These are phyloP conservation scores for Kwoniella heveanensis DNA, from an alignment of 768 basidiomycete genomes.

Conservation along the genomic window DNA sequence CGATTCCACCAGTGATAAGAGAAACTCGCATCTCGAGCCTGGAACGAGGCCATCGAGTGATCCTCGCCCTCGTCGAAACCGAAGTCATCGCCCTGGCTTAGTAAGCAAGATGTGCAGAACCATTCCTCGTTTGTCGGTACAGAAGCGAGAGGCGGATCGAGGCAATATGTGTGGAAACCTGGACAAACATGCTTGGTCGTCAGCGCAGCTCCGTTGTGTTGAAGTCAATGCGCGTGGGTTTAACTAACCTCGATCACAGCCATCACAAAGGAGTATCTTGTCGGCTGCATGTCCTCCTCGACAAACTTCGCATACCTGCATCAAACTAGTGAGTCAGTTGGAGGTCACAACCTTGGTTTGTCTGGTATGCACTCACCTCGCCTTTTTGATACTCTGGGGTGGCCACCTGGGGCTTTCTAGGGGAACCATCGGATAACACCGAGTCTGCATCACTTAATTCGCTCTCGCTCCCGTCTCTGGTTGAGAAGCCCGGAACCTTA, in stretches of 20 bases:
- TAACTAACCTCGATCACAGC: conserved; percentile 72
- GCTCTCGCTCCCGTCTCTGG: conserved; percentile 42
- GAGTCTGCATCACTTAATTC: conserved; percentile 46
- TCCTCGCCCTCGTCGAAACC: conserved; percentile 99
- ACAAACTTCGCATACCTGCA: conserved; percentile 83
- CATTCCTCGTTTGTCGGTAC: conserved; percentile 88
- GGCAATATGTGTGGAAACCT: conserved; percentile 97
- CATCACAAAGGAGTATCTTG: conserved; percentile 89
- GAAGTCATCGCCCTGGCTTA: conserved; percentile 90
- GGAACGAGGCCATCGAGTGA: conserved; percentile 86
- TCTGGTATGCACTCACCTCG: conserved; percentile 33
- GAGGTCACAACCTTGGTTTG: neutral
- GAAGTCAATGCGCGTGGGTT: neutral
- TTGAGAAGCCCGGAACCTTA: conserved; percentile 45
- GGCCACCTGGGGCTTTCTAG: conserved; percentile 7
- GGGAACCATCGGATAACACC: conserved; percentile 21
- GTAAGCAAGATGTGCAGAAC: conserved; percentile 90
- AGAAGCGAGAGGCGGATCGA: conserved; percentile 79
- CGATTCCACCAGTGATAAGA: conserved; percentile 82
- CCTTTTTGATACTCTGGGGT: conserved; percentile 45
- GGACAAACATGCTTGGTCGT: conserved; percentile 1
- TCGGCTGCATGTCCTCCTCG: conserved; percentile 82
- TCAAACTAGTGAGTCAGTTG: neutral
- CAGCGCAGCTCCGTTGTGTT: too few relatives aligned
- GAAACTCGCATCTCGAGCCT: conserved; percentile 86